Conservation (phyloP, 805 yeast genomes). For the Myxozyma neglecta region DNA sequence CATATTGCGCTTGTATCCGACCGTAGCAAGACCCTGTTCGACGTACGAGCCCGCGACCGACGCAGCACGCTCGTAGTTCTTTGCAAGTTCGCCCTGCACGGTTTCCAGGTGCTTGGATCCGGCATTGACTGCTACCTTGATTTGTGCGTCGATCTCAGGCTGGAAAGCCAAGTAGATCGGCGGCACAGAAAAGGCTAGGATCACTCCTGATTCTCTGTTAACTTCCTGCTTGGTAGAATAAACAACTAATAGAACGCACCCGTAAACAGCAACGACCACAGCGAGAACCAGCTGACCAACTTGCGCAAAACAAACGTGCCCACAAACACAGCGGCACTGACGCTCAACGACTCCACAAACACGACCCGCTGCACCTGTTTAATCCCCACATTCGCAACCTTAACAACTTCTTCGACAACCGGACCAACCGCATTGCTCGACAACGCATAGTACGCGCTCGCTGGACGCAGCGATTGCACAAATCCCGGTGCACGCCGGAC, state of each 20-base stretch:
- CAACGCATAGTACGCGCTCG: constrained; percentile 16
- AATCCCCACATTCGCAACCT: constrained; percentile 17
- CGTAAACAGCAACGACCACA: constrained; percentile 18
- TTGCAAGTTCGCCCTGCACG: constrained; percentile 13
- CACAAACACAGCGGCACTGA: constrained; percentile 21
- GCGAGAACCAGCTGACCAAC: constrained; percentile 18
- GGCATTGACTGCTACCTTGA: constrained; percentile 34
- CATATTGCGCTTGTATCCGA: constrained; percentile 30
- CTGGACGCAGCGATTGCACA: constrained; percentile 14
- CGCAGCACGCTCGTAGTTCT: constrained; percentile 8
- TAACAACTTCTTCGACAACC: constrained; percentile 12
- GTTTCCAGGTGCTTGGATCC: constrained; percentile 33
- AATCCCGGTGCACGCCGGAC: constrained; percentile 22
- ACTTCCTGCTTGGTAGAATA: background rate
- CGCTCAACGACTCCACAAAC: constrained; percentile 21
- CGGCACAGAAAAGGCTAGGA: constrained; percentile 73
- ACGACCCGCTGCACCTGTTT: constrained; percentile 28
- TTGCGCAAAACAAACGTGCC: constrained; percentile 18
- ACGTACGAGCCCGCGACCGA: constrained; percentile 14
- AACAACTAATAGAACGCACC: constrained; percentile 9
- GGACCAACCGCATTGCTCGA: constrained; percentile 25
- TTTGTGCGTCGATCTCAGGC: constrained; percentile 65
- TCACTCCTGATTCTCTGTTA: constrained; percentile 47
- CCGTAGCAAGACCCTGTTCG: constrained; percentile 22
- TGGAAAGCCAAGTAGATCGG: constrained; percentile 70